Base-by-base conservation (phyloP, 2,329 filamentous ascomycete genomes). In the Aspergillus pseudoglaucus region DNA sequence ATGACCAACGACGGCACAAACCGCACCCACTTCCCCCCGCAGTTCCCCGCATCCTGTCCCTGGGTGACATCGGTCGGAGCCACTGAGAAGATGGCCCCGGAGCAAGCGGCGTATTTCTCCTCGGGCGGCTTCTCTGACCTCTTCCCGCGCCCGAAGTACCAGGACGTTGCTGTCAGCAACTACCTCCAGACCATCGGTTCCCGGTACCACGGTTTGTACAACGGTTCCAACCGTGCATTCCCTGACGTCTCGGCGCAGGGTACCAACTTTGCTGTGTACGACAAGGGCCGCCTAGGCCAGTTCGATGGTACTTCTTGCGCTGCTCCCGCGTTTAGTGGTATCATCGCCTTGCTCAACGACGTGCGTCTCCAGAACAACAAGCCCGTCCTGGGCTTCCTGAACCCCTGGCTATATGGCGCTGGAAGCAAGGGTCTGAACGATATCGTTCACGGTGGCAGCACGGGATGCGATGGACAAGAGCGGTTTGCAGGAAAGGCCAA, bases 311-410 rank as follows among this genome's bases (percentile, higher is more conserved):
- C 71, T 1, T 70, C 65, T 20, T 77, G 80, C 27, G 75, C 82
- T 0, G 66, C 78, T 1, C 84, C 84, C 0, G 67, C 80, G 0
- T 79, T 80, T 20, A 77, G 79, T 0, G 77, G 73, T 6, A 71
- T 86, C 42, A 68, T 87, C 37, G 71, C 78, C 1, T 72, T 86
- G 3, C 66, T 86, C 47, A 86, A 86, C 55, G 82, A 85, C 55
- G 79, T 77, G 0, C 69, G 80, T 30, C 62, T 84, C 15, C 64
- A 72, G 0, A 66, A 64, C 6, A 76, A 76, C 4, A 74, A 77
- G 58, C 59, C 72, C 0, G 62, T 71, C 0, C 64, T 83, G 39
- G 81, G 81, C 0, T 83, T 80, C 66, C 51, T 83, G 42, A 83
- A 84, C 56, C 80, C 80, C 0, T 82, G 78, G 76, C 59, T 83